phyloP scores from a whole-genome alignment of 2,329 filamentous ascomycete genomes.

The Trichoderma sp. region DNA sequence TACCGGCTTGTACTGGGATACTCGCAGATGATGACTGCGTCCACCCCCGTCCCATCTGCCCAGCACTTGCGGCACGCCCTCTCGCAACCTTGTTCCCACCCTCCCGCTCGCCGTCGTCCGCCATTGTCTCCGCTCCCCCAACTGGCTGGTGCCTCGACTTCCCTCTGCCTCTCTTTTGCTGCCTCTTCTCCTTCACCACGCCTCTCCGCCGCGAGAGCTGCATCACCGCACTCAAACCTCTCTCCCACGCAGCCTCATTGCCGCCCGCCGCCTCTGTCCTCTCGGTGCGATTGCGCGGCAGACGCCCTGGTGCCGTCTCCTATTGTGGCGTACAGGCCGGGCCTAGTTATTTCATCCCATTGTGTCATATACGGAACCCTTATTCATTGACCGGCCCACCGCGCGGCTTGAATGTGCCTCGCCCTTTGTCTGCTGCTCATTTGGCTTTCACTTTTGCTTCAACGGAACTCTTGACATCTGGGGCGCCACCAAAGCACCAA shows the following conservation, averaged over 20 bases:
- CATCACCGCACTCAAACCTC: conserved; percentile 32
- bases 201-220: conserved; percentile 35
- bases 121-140: conserved; percentile 42
- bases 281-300: conserved; percentile 26
- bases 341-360: conserved; percentile 28
- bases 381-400: conserved; percentile 34
- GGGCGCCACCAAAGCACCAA: conserved; percentile 17
- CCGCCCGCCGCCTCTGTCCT: conserved; percentile 8
- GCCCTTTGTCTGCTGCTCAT: conserved; percentile 29
- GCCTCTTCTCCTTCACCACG: conserved; percentile 30
- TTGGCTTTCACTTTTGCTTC: conserved; percentile 14
- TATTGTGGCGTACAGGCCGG: conserved; percentile 31
- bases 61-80: conserved; percentile 11
- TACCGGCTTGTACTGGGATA: background rate
- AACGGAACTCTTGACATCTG: background rate
- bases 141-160: conserved; percentile 34
- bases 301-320: conserved; percentile 24
- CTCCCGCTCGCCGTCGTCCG: conserved; percentile 38
- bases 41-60: background rate
- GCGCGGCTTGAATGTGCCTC: conserved; percentile 32
- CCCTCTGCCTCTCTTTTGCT: conserved; percentile 36
- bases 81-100: conserved; percentile 32
- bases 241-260: conserved; percentile 28
- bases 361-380: conserved; percentile 31
- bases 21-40: background rate